Conservation (phyloP, 2,329 filamentous ascomycete genomes). For the Fusarium sarcochroum region DNA sequence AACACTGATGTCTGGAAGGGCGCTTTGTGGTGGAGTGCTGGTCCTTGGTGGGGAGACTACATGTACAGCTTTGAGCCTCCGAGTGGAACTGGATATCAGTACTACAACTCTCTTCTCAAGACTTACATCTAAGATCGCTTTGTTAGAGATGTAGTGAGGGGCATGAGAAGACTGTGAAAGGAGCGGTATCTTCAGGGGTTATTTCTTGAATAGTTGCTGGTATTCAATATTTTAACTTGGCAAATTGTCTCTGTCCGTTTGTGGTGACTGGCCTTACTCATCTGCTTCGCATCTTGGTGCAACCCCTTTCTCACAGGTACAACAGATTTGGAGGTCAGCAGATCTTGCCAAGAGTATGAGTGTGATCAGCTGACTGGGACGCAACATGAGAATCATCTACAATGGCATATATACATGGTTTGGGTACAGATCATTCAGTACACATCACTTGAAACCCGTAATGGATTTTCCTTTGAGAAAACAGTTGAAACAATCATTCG, state of each 20-base stretch:
- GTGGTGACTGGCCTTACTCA: too few relatives aligned
- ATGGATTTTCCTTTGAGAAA: too few relatives aligned
- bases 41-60: constrained; percentile 71
- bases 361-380: too few relatives aligned
- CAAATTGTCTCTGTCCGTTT: not conserved
- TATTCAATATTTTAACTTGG: too few relatives aligned
- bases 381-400: too few relatives aligned
- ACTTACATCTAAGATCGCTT: constrained; percentile 44
- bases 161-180: not conserved
- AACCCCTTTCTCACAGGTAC: not conserved
- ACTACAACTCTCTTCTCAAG: constrained; percentile 48
- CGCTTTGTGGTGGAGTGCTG: constrained; percentile 70
- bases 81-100: constrained; percentile 58
- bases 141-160: not conserved
- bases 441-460: too few relatives aligned
- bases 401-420: too few relatives aligned
- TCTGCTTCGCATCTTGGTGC: not conserved
- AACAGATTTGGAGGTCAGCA: rapidly evolving
- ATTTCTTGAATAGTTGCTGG: not conserved
- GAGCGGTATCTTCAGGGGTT: rapidly evolving
- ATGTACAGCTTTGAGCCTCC: constrained; percentile 64
- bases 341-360: too few relatives aligned
- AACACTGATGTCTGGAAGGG: constrained; percentile 72
- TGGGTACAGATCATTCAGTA: too few relatives aligned
- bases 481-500: too few relatives aligned